Percentiles rank a stretch among this genome's conserved stretches.
These are phyloP conservation scores for Globisporangium cylindrosporum DNA, from an alignment of 352 stramenopile genomes.

Conservation along the genomic window DNA sequence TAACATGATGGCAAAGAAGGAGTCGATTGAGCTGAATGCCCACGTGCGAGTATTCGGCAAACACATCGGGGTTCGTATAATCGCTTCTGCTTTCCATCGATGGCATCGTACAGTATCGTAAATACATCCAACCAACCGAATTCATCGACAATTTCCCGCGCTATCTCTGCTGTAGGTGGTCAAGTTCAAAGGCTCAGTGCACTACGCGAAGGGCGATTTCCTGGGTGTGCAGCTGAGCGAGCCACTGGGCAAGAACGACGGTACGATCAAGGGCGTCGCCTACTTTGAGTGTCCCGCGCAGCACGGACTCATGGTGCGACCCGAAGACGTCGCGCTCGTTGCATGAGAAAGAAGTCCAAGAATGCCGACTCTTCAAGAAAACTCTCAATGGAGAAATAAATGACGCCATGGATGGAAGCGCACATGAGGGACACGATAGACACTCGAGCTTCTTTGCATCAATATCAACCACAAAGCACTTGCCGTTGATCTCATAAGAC, in stretches of 20 bases:
- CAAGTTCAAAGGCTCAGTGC: slow-evolving; percentile 57
- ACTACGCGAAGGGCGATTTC: slow-evolving; percentile 75
- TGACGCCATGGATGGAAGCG: background rate
- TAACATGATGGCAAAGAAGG: background rate
- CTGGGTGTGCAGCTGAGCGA: slow-evolving; percentile 58
- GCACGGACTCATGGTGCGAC: slow-evolving; percentile 71
- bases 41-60: slow-evolving; percentile 41
- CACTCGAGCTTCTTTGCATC: background rate
- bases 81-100: background rate
- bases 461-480: background rate
- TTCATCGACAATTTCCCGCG: background rate
- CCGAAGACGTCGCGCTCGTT: slow-evolving; percentile 30
- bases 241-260: slow-evolving; percentile 69
- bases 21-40: slow-evolving; percentile 22
- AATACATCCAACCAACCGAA: background rate
- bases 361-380: background rate
- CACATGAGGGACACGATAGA: too few species aligned
- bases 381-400: background rate
- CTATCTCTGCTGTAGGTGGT: slow-evolving; percentile 31
- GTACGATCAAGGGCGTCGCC: slow-evolving; percentile 54
- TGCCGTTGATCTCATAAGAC: background rate
- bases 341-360: background rate
- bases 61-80: slow-evolving; percentile 32
- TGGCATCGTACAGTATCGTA: background rate
- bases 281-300: slow-evolving; percentile 61